Evolutionary conservation across 192 early-diverging fungal genomes (phyloP), one percentile per base, ranked within the genome.

Genomic region (Neocallimastix lanati): DNA sequence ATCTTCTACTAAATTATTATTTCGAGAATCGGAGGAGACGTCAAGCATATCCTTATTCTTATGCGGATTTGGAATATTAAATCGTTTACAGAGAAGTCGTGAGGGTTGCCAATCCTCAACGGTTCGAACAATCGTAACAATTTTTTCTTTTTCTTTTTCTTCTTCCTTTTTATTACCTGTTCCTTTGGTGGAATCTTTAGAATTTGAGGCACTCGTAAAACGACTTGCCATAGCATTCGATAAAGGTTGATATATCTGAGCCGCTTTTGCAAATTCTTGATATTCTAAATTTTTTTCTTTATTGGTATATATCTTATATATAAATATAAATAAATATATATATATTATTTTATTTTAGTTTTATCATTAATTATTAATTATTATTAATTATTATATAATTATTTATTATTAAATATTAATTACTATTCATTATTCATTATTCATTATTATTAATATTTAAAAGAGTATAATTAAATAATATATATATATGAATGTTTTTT

Each of bases 261-360:
- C 93, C 0, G 94, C 90, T 81, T 93, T 92, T 13, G 86, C 83
- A 84, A 95, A 95, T 58, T 95, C 94, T 33, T 86, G 82, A 14
- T 88, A 27, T 79, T 95, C 94, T 77, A 92, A 90, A 38, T 77
- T 82, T 77, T 81, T 87, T 33, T 86, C 83, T 28, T 87, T 84
- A 21, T 78, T 81, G 0, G 85, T 82, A 67, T 89, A 80, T 0
- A 85, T 86, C 79, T 88, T 78, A 4, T 84, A 83, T 2, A 86
- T 81, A 9, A 79, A 40, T 30, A 82, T 35, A 6, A 29, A 77
- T 79, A 50, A 80, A 36, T 9, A n/a, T n/a, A n/a, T n/a, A n/a
- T n/a, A n/a, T n/a, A n/a, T n/a, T n/a, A n/a, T n/a, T n/a, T n/a
- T n/a, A n/a, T n/a, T n/a, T n/a, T n/a, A n/a, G n/a, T n/a, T n/a